phyloP scores from a whole-genome alignment of 2,329 filamentous ascomycete species.

The Diaporthe sp. region DNA sequence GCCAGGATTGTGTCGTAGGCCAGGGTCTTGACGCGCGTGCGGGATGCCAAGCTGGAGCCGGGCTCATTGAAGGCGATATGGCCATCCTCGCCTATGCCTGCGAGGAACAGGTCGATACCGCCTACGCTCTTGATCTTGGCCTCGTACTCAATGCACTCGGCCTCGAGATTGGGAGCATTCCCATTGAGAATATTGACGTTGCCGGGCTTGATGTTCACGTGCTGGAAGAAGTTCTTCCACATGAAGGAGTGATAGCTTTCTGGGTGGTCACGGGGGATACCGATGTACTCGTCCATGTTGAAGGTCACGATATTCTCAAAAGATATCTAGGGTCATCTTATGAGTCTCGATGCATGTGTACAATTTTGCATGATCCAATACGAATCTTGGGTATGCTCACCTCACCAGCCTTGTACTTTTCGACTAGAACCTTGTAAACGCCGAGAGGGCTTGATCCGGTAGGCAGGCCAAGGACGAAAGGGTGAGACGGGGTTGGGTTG shows the following conservation, averaged over 20 bases:
- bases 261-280: constrained; percentile 78
- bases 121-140: constrained; percentile 75
- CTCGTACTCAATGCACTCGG: constrained; percentile 81
- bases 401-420: constrained; percentile 68
- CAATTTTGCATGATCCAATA: neutral
- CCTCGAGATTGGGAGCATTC: constrained; percentile 76
- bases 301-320: constrained; percentile 81
- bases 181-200: constrained; percentile 81
- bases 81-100: constrained; percentile 81
- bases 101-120: constrained; percentile 83
- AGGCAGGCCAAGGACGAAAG: constrained; percentile 80
- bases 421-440: constrained; percentile 77
- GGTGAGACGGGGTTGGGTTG: constrained; percentile 71
- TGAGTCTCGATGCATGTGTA: neutral
- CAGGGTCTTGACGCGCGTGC: constrained; percentile 82
- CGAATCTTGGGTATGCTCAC: constrained; percentile 40
- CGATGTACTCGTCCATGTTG: constrained; percentile 79
- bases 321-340: constrained; percentile 42
- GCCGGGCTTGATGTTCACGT: constrained; percentile 76
- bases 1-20: constrained; percentile 83
- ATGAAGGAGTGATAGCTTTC: constrained; percentile 87
- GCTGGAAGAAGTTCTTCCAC: constrained; percentile 85
- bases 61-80: constrained; percentile 89
- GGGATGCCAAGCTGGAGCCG: constrained; percentile 76
- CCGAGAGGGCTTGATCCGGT: constrained; percentile 79